These are phyloP conservation scores for Sporothrix protearum DNA, from an alignment of 2,329 filamentous ascomycete species.

Conservation along the genomic window DNA sequence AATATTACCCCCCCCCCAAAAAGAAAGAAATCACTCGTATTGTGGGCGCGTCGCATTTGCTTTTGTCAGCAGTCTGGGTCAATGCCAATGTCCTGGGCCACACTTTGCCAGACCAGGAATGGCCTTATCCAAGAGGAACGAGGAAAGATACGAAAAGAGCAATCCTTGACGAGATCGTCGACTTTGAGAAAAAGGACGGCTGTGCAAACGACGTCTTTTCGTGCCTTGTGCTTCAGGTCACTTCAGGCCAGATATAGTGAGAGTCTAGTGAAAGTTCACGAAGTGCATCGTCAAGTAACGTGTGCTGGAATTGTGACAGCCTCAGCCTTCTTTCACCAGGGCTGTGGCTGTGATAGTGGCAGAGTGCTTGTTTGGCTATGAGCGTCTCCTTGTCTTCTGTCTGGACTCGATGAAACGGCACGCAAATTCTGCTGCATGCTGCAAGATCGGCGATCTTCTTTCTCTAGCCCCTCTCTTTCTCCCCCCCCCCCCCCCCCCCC, in stretches of 20 bases:
- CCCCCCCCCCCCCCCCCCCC: not conserved
- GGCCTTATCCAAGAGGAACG: not conserved
- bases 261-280: not conserved
- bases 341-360: not conserved
- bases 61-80: slow-evolving; percentile 14
- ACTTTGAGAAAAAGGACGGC: not conserved
- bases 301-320: slow-evolving; percentile 3
- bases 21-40: slow-evolving; percentile 2
- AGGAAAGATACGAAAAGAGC: not conserved
- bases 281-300: not conserved
- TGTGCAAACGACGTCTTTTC: not conserved
- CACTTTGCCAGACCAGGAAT: not conserved
- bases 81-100: not conserved
- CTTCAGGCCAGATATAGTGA: not conserved
- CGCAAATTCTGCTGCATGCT: slow-evolving; percentile 4
- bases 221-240: not conserved
- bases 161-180: not conserved
- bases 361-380: not conserved
- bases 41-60: not conserved
- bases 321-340: not conserved
- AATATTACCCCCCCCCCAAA: too few species aligned
- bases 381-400: not conserved
- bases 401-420: slow-evolving; percentile 12
- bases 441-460: slow-evolving; percentile 1
- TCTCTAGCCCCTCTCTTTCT: not conserved